Evolutionary conservation across 2,329 filamentous ascomycete genomes (phyloP), one percentile per base, ranked within the genome.

Genomic region (Fusarium proliferatum): DNA sequence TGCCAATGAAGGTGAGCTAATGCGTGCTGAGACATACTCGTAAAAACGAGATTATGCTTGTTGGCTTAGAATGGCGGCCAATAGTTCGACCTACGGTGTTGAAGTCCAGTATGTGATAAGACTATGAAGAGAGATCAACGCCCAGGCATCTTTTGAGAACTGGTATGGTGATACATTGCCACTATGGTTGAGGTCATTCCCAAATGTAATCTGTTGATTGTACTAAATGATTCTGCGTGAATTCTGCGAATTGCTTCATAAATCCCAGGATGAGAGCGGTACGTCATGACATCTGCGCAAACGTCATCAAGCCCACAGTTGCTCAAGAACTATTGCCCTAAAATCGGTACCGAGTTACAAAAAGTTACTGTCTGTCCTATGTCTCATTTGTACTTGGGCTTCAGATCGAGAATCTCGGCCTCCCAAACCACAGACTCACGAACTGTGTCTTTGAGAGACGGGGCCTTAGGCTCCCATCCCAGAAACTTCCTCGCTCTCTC

Each of bases 401-500:
- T 68, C 65, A 84, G 72, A 1, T 81, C 82, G 53, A 85, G 68
- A 38, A 62, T 75, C 75, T 81, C 80, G 7, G 83, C 85, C 76
- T 87, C 85, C 0, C 60, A 58, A 9, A 78, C 73, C 13, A 88
- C 81, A 7, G 78, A 73, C 15, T 80, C 80, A 0, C 80, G 74
- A 38, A 87, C 80, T 39, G 82, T 81, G 12, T 85, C 84, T 75
- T 80, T 79, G 17, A 88, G 64, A 17, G 78, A 75, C 13, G 56
- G 67, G 1, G 75, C 81, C 64, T 80, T 81, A 3, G 85, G 81
- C 72, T 81, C 72, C 86, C 86, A 88, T 9, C 82, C 85, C 3
- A 88, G 79, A 60, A 85, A 85, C 79, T 85, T 86, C 60, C 74
- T 81, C 10, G 85, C 86, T 39, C 86, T 80, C 63, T 79, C 80